phyloP scores from a whole-genome alignment of 345 rosid species.

The Psidium guajava region DNA sequence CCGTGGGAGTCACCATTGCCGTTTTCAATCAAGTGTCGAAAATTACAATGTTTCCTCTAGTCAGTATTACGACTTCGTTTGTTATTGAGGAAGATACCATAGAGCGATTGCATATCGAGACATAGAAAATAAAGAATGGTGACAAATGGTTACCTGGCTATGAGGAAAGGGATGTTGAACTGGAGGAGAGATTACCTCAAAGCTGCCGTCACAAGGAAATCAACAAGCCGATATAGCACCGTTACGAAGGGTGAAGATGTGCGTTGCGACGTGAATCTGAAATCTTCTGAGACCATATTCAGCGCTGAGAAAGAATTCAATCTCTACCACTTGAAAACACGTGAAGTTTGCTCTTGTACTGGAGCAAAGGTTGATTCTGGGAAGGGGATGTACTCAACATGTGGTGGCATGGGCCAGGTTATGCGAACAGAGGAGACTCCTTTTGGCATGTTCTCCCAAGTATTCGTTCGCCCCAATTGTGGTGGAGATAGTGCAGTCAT shows the following conservation, averaged over 20 bases:
- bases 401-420: conserved; percentile 99
- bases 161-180: conserved; percentile 21
- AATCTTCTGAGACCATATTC: conserved; percentile 75
- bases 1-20: conserved; percentile 93
- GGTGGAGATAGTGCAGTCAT: conserved; percentile 86
- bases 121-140: conserved; percentile 4
- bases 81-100: conserved; percentile 93
- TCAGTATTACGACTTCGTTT: conserved; percentile 87
- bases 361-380: conserved; percentile 91
- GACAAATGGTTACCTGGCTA: conserved; percentile 28
- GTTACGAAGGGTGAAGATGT: conserved; percentile 85
- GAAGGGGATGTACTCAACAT: conserved; percentile 86
- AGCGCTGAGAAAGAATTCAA: conserved; percentile 89
- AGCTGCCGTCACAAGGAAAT: too few relatives aligned
- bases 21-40: conserved; percentile 88
- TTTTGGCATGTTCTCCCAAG: conserved; percentile 96
- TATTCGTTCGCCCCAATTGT: conserved; percentile 82
- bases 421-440: conserved; percentile 97
- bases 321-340: conserved; percentile 89
- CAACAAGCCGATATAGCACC: conserved; percentile 59
- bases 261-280: conserved; percentile 68
- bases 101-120: conserved; percentile 8
- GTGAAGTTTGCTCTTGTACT: conserved; percentile 72
- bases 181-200: not conserved
- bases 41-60: conserved; percentile 88